Base-by-base conservation (phyloP, 805 yeast genomes). In the Torulaspora maleeae region DNA sequence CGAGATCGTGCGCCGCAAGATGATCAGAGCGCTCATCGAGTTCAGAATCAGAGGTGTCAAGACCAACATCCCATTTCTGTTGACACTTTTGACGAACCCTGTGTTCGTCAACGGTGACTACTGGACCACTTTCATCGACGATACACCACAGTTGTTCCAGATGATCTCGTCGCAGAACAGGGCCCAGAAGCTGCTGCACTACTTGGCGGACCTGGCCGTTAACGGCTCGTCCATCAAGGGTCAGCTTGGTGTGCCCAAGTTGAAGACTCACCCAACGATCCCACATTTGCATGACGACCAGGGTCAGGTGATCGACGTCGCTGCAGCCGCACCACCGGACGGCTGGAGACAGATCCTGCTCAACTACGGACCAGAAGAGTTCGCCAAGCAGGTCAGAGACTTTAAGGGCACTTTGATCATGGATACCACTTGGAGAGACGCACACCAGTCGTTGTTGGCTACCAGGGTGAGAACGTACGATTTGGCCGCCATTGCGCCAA, bases 341-440 rank as follows among this genome's bases (percentile, higher is more conserved):
- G 98, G 99, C 42, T 91, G 96, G 95, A 84, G 98, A 76, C 83
- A 90, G 60, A 82, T 88, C 19, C 73, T 93, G 47, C 70, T 91
- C 49, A 80, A 79, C 56, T 74, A 83, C 57, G 99, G 99, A 46
- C 95, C 99, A 25, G 93, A 77, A 44, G 86, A 74, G 27, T 93
- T 93, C 64, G 96, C 97, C 56, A 77, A 82, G 71, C 83, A 86
- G 60, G 95, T 93, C 48, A 81, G 97, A 67, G 68, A 72, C 13
- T 82, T 80, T 71, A 73, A 86, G 44, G 99, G 99, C 60, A 83
- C 95, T 55, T 74, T 93, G 67, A 72, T 93, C 60, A 93, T 95
- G 87, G 99, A 93, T 69, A 93, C 99, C 44, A 93, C 99, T 8
- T 93, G 99, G 99, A 88, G 99, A 81, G 99, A 93, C 70, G 99